Conservation (phyloP, 495 filamentous ascomycete genomes). For the Trichoderma orchidacearum region DNA sequence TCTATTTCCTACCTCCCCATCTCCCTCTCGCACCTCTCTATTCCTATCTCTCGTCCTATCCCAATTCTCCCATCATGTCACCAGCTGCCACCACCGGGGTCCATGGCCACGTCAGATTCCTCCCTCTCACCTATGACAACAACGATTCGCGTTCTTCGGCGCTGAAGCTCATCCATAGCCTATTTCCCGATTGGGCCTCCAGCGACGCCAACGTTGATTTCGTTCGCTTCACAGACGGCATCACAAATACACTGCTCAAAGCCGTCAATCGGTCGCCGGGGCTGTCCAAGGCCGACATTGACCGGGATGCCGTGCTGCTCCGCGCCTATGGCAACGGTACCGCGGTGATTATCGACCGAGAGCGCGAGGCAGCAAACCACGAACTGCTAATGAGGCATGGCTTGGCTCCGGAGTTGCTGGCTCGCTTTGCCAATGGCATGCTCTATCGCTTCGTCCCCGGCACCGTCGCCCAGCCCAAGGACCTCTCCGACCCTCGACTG, state of each 20-base stretch:
- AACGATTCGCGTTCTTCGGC: slow-evolving; percentile 65
- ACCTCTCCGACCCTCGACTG: slow-evolving; percentile 55
- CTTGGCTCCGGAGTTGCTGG: slow-evolving; percentile 76
- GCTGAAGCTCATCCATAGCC: slow-evolving; percentile 59
- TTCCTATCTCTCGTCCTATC: not conserved
- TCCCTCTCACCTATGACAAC: slow-evolving; percentile 64
- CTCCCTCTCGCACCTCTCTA: no score
- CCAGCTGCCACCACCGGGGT: slow-evolving; percentile 1
- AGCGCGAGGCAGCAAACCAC: slow-evolving; percentile 59
- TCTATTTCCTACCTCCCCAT: not conserved
- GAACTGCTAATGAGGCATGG: slow-evolving; percentile 60
- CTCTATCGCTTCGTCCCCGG: slow-evolving; percentile 86
- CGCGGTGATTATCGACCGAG: slow-evolving; percentile 89
- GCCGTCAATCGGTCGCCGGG: slow-evolving; percentile 69
- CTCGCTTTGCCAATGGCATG: slow-evolving; percentile 91
- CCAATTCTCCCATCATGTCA: not conserved
- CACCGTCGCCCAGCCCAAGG: slow-evolving; percentile 60
- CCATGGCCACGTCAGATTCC: slow-evolving; percentile 30
- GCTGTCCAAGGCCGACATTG: slow-evolving; percentile 62
- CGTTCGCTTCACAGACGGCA: slow-evolving; percentile 87
- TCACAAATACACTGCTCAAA: slow-evolving; percentile 92
- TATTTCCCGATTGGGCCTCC: slow-evolving; percentile 73
- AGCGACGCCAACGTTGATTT: slow-evolving; percentile 70
- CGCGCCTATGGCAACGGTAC: slow-evolving; percentile 92
- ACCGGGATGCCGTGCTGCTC: slow-evolving; percentile 79